Base-by-base conservation (phyloP, 1,139 yeast genomes). In the Yarrowia galli region DNA sequence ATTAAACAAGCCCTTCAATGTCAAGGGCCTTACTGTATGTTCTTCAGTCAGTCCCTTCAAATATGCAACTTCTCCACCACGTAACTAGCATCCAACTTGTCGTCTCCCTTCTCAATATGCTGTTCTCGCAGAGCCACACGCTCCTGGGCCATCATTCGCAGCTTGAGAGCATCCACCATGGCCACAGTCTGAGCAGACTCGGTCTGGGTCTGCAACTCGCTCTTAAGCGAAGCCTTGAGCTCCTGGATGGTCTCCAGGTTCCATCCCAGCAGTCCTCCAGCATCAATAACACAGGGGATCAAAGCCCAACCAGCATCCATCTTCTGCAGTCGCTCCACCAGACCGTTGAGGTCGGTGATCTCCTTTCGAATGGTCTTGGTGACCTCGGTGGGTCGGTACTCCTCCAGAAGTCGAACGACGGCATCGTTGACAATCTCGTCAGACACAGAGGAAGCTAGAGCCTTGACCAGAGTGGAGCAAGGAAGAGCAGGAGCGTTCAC, bases 401-500 rank as follows among this genome's bases (percentile, higher is more conserved):
- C 95, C 68, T 84, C 88, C 65, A 84, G 78, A 58, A 91, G 79
- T 72, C 97, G 84, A 40, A 84, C 79, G n/a, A 91, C 84, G 9
- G 89, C 83, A 74, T 89, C 96, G 67, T 82, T 81, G 74, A 91
- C 88, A 43, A 89, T 84, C 49, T 87, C 91, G 66, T 85, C 85
- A 71, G 85, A 86, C 25, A 84, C 85, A 18, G 68, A 67, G 7
- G 80, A 77, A 66, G 80, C 79, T 61, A 92, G 80, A 69, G 89
- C 92, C 7, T 79, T 75, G 54, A 91, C 79, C 36, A 92, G 81
- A 69, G 91, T 96, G 6, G 78, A 76, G 66, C 90, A 82, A 6
- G 89, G 83, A 53, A 92, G 79, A 69, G 87, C 86, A 3, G 92
- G 90, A 71, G 96, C 89, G 0, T 95, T 88, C 16, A 88, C 89